These are phyloP conservation scores for Ploettnerulaceae sp. DNA, from an alignment of 2,329 filamentous ascomycete species.

Conservation along the genomic window DNA sequence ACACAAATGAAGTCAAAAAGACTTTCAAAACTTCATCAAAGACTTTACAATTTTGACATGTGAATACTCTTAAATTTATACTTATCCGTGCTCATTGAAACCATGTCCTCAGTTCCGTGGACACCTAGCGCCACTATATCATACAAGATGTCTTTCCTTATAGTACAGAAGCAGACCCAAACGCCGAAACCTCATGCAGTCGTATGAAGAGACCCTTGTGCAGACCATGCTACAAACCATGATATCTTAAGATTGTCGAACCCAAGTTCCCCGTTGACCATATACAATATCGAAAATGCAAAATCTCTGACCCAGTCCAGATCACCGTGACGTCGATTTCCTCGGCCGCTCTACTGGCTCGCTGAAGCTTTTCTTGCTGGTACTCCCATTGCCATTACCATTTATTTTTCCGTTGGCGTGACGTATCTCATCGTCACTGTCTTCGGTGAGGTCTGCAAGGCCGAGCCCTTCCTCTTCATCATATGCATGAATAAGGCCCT, in stretches of 20 bases:
- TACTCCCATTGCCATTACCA: conserved; percentile 34
- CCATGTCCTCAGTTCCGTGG: conserved; percentile 9
- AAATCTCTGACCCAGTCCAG: conserved; percentile 11
- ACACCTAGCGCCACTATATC: conserved; percentile 19
- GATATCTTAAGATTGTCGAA: conserved; percentile 6
- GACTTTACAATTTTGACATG: conserved; percentile 1
- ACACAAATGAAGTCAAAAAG: conserved; percentile 14
- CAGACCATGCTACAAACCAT: conserved; percentile 22
- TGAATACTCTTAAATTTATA: conserved; percentile 11
- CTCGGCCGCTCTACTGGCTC: conserved; percentile 24
- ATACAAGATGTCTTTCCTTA: conserved; percentile 23
- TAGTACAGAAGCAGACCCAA: conserved; percentile 16
- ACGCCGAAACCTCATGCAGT: conserved; percentile 27
- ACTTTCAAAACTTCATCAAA: conserved; percentile 22
- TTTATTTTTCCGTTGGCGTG: conserved; percentile 28
- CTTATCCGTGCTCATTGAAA: background rate
- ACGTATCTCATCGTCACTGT: conserved; percentile 59
- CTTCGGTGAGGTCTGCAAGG: conserved; percentile 72
- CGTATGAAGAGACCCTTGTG: conserved; percentile 21
- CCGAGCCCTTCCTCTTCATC: conserved; percentile 82
- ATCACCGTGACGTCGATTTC: conserved; percentile 27
- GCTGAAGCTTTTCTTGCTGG: conserved; percentile 29
- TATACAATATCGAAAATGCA: conserved; percentile 24
- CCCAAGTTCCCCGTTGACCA: conserved; percentile 14
- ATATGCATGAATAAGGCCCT: conserved; percentile 82